phyloP scores from a whole-genome alignment of 2,329 filamentous ascomycete species.

The Fusarium tupiense region DNA sequence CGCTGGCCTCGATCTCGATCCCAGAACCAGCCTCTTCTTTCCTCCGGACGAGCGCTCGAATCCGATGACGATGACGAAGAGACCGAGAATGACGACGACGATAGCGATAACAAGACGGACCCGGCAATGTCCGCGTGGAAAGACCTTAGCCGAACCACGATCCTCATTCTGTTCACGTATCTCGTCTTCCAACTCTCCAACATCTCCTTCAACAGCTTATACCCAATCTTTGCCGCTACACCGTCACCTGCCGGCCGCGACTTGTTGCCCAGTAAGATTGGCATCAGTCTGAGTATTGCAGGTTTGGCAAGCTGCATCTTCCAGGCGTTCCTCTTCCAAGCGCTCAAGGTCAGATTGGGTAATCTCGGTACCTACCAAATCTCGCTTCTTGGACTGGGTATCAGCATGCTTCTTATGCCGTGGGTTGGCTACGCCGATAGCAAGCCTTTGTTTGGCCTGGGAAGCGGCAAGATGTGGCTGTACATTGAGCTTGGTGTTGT shows the following conservation, averaged over 20 bases:
- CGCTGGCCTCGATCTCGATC: conserved; percentile 49
- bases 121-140: conserved; percentile 52
- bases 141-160: conserved; percentile 80
- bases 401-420: conserved; percentile 88
- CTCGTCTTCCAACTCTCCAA: conserved; percentile 94
- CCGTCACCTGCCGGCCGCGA: conserved; percentile 78
- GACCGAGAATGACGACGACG: conserved; percentile 40
- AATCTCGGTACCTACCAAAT: conserved; percentile 86
- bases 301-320: conserved; percentile 89
- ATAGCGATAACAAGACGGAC: conserved; percentile 26
- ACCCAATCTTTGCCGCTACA: conserved; percentile 89
- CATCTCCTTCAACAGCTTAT: conserved; percentile 94
- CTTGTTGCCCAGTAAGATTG: conserved; percentile 82
- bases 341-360: conserved; percentile 79
- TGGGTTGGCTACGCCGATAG: conserved; percentile 83
- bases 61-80: conserved; percentile 42
- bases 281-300: conserved; percentile 84
- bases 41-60: conserved; percentile 24
- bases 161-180: conserved; percentile 85
- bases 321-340: conserved; percentile 86
- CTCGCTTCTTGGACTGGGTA: conserved; percentile 80
- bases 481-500: conserved; percentile 84
- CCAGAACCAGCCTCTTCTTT: conserved; percentile 45
- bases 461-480: conserved; percentile 73
- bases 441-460: conserved; percentile 64